Base-by-base conservation (phyloP, 1,284 basidiomycete species). In the Trametes pubescens region DNA sequence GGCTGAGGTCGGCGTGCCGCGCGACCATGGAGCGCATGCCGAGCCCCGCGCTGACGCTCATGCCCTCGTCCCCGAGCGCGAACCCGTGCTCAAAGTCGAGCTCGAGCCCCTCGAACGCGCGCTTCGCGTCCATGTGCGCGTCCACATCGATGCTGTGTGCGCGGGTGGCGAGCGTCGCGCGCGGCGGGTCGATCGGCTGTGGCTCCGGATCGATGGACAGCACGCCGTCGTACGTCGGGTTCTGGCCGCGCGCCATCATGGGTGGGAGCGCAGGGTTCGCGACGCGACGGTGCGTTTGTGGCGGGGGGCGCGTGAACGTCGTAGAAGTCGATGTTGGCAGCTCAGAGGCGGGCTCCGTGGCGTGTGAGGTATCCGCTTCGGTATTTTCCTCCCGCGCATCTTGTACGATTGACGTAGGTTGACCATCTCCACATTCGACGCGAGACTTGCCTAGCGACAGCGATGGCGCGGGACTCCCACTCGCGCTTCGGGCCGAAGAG, bases 191-290 rank as follows among this genome's bases (percentile, higher is more conserved):
- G 29, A 66, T 73, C 11, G 72, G 67, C 59, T 77, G 75, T 2
- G 74, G 72, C 37, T 73, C 74, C 10, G 76, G 74, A 59, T 78
- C 76, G 49, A 79, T 66, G 14, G 74, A 67, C 68, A 78, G 69
- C 22, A 79, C 74, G 14, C 78, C 78, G 57, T 79, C 78, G 64
- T 77, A 70, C 0, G 78, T 77, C 2, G 70, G 68, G 62, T 77
- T 74, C 24, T 73, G 71, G 13, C 69, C 66, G 26, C 75, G 64
- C 1, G 66, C 66, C 64, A 78, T 57, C 18, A 66, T 57, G 3
- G 60, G 63, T 14, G 29, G 65, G 62, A 22, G 16, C 37, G 37
- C 47, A 34, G 16, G 32, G 21, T 24, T 24, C 32, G 22, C 38
- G 4, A 40, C 52, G 14, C 49, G 51, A n/a, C n/a, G 51, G 43